A percentile compares a stretch with the other conserved stretches of the same genome.
phyloP scores from a whole-genome alignment of 345 rosid genomes.

The Ricinus communis region DNA sequence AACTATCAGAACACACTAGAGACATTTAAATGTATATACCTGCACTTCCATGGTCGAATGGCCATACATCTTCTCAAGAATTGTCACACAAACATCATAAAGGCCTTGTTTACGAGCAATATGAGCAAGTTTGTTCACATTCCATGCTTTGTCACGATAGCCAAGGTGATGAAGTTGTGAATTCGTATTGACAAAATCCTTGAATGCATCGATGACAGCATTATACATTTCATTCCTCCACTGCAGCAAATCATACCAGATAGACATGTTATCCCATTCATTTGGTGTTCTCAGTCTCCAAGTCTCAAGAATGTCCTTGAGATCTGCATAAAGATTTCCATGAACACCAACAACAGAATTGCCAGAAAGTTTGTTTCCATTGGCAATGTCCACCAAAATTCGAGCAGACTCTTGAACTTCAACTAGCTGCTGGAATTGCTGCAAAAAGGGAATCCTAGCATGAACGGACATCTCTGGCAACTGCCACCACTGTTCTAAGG shows the following conservation, averaged over 20 bases:
- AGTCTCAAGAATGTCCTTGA: conserved; percentile 94
- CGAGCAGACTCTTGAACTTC: conserved; percentile 97
- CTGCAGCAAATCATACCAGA: conserved; percentile 95
- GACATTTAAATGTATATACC: conserved; percentile 43
- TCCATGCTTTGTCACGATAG: conserved; percentile 98
- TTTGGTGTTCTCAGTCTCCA: conserved; percentile 99
- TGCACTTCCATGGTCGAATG: conserved; percentile 99
- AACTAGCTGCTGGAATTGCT: conserved; percentile 96
- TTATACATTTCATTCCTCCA: conserved; percentile 99
- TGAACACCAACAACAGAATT: conserved; percentile 61
- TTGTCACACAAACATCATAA: conserved; percentile 82
- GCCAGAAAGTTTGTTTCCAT: conserved; percentile 74
- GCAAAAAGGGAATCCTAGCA: conserved; percentile 90
- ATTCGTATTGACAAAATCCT: conserved; percentile 69
- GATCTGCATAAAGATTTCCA: conserved; percentile 88
- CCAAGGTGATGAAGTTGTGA: conserved; percentile 95
- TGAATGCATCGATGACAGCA: conserved; percentile 90
- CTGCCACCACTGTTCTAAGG: conserved; percentile 98
- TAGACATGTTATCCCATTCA: conserved; percentile 97
- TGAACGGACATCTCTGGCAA: conserved; percentile 98
- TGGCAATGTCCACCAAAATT: conserved; percentile 83
- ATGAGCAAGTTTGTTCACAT: conserved; percentile 94
- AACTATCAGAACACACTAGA: background rate
- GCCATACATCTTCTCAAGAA: conserved; percentile 97
- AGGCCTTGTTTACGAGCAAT: conserved; percentile 98